Percentiles rank a stretch among this genome's conserved stretches.
phyloP scores from a whole-genome alignment of 2,329 filamentous ascomycete species.

The Curvularia eragrostidis region DNA sequence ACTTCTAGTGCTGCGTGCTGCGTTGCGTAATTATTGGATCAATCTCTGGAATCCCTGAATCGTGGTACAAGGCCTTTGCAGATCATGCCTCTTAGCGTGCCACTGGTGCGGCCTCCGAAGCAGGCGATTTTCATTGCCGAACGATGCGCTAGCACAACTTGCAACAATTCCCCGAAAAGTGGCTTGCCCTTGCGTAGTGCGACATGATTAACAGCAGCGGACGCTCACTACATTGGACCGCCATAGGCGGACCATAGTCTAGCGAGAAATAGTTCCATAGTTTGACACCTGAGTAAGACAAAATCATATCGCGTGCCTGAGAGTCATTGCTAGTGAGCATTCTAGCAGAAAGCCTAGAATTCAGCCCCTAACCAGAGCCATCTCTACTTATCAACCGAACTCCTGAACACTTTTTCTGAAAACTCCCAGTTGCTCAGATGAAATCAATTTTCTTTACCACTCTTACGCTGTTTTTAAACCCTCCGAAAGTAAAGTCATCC shows the following conservation, averaged over 20 bases:
- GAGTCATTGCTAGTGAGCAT: neutral
- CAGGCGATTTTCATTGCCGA: neutral
- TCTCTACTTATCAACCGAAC: neutral
- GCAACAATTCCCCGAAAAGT: neutral
- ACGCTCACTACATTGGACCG: neutral
- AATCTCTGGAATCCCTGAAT: neutral
- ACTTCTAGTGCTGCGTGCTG: neutral
- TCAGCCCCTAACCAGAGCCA: neutral
- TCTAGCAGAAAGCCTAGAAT: slow-evolving; percentile 1
- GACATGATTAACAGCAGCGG: neutral
- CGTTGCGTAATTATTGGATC: neutral
- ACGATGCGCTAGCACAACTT: neutral
- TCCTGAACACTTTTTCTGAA: slow-evolving; percentile 1
- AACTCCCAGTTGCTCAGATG: neutral
- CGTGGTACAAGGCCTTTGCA: neutral
- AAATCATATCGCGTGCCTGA: neutral
- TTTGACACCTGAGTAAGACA: neutral
- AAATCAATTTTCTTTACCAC: neutral
- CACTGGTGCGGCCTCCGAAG: neutral
- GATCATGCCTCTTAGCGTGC: neutral
- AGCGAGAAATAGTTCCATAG: neutral
- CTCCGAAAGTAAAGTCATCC: neutral
- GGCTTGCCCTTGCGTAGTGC: neutral
- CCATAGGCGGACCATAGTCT: neutral
- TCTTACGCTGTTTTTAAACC: neutral